Base-by-base conservation (phyloP, 2,329 filamentous ascomycete species). In the Venturia oleaginea region DNA sequence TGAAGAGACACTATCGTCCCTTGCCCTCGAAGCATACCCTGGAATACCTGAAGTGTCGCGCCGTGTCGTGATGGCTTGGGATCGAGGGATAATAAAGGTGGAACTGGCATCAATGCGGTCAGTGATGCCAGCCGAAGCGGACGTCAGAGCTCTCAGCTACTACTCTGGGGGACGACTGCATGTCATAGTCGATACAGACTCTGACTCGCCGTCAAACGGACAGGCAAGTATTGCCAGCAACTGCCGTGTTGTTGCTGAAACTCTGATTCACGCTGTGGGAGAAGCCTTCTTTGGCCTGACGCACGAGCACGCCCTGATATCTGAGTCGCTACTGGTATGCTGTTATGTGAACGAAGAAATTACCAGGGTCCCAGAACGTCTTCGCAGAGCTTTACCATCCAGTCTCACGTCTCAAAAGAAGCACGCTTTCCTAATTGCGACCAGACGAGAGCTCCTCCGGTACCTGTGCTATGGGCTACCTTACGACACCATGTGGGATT, bases 401-500 rank as follows among this genome's bases (percentile, higher is more conserved):
- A 42, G 32, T 24, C 32, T 64, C 6, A 64, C 46, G 10, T n/a
- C 51, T 34, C 62, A 64, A 24, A 64, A 64, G 34, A 64, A 64
- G 34, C 62, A 64, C n/a, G 46, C 62, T 3, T 64, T 64, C 34
- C 48, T 76, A 72, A 75, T 73, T 17, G 34, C 32, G 2, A 59
- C 76, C 48, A 77, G 76, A 61, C 77, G 74, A 68, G 77, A 81
- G n/a, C 70, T 81, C 1, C 70, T 84, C 17, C 73, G 75, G 22
- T 76, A 79, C 64, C 70, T 81, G 4, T 81, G 79, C 60, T 70
- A 84, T 30, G 80, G 80, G 0, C 76, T 81, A 37, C 76, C 83
- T 48, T 76, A 75, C 59, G 80, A 84, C 63, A 76, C 75, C 11
- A 74, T 81, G 37, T 84, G 82, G 82, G 81, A 84, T 43, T 72